A percentile compares a stretch with the other conserved stretches of the same genome.
Conservation (phyloP, 176 grass and related monocot genomes). For the Hordeum marinum region DNA sequence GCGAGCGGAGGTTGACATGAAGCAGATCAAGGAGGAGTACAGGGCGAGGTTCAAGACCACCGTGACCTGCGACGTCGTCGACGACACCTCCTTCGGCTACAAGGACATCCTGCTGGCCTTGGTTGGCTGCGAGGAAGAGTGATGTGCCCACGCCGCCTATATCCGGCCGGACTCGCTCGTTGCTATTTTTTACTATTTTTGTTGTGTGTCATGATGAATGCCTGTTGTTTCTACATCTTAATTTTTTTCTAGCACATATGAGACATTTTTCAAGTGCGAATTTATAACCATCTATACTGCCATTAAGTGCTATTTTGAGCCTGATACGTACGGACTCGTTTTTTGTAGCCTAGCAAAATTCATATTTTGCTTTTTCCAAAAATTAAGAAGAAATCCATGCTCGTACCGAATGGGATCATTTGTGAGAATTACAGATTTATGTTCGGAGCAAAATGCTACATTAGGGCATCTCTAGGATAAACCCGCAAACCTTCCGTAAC, state of each 20-base stretch:
- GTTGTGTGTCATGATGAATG: background rate
- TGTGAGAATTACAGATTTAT: no score
- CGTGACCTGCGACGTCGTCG: conserved; percentile 45
- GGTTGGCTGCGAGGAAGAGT: conserved; percentile 38
- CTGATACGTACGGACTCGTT: background rate
- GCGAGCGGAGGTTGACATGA: conserved; percentile 77
- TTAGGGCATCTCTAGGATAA: no score
- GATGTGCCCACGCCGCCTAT: background rate
- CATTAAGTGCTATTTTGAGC: background rate
- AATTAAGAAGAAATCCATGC: no score
- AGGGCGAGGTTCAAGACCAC: conserved; percentile 51
- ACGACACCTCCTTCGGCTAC: conserved; percentile 67
- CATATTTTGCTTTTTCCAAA: no score
- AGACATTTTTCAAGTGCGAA: background rate
- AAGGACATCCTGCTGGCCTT: conserved; percentile 56
- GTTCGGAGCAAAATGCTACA: no score
- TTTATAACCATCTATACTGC: background rate
- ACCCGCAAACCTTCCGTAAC: no score
- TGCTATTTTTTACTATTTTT: background rate
- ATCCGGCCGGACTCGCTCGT: background rate
- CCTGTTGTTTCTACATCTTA: background rate
- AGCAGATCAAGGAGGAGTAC: conserved; percentile 66
- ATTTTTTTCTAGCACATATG: background rate
- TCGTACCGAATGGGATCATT: no score
- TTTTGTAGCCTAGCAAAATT: background rate